Conservation (phyloP, 1,284 basidiomycete species). For the Rhodofomes roseus region DNA sequence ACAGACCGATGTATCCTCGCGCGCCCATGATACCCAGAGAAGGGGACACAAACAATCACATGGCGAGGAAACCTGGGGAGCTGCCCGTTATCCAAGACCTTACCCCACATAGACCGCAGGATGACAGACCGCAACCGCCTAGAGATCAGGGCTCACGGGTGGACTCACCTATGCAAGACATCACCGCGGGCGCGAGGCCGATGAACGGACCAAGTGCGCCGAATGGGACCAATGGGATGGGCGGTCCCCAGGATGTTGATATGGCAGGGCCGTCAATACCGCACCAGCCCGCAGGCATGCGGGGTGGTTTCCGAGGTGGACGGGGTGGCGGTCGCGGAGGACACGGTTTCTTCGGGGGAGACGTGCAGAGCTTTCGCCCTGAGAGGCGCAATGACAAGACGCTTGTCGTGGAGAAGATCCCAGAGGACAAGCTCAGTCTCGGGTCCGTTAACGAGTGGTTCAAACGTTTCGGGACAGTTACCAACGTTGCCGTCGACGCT, state of each 20-base stretch:
- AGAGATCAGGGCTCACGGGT: not conserved
- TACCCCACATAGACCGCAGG: conserved; percentile 48
- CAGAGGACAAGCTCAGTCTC: conserved; percentile 75
- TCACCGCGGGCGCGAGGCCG: not conserved
- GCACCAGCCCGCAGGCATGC: conserved; percentile 11
- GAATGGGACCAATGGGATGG: conserved; percentile 10
- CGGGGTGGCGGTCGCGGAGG: conserved; percentile 39
- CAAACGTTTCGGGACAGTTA: conserved; percentile 89
- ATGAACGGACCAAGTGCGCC: not conserved
- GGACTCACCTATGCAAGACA: not conserved
- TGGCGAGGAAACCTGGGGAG: conserved; percentile 51
- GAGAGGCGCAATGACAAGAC: conserved; percentile 77
- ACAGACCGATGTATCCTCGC: conserved; percentile 43
- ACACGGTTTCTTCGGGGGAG: conserved; percentile 53
- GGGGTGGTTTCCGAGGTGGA: conserved; percentile 26
- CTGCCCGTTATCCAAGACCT: conserved; percentile 77
- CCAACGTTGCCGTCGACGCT: conserved; percentile 86
- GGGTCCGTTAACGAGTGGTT: conserved; percentile 87
- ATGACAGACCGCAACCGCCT: conserved; percentile 18
- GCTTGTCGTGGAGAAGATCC: conserved; percentile 92
- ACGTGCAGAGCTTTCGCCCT: conserved; percentile 61
- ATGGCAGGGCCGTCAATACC: conserved; percentile 12
- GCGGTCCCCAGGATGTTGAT: conserved; percentile 16
- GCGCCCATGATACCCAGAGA: conserved; percentile 51
- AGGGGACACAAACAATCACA: conserved; percentile 35